Evolutionary conservation across 2,329 filamentous ascomycete genomes (phyloP), one percentile per base, ranked within the genome.

Genomic region (Diaporthe aspalathi): DNA sequence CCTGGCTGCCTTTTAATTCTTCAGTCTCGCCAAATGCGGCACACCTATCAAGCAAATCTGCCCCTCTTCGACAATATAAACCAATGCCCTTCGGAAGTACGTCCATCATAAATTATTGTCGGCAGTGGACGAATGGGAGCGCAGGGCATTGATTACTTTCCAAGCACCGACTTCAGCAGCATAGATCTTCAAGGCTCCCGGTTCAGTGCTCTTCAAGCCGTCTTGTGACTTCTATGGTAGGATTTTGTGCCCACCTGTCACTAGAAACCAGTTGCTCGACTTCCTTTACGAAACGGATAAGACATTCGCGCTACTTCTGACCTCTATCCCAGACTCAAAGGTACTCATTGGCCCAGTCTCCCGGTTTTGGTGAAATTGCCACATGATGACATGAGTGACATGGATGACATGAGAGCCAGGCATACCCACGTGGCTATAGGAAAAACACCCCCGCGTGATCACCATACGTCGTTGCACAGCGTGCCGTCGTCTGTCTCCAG

Each of bases 191-290:
- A 6, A 22, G 20, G n/a, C n/a, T n/a, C n/a, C n/a, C n/a, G n/a
- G n/a, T n/a, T n/a, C n/a, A n/a, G n/a, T n/a, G n/a, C 27, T 29
- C 29, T 35, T 22, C 20, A 6, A 22, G 20, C 22, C 35, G 9
- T 5, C 11, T 22, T 38, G 16, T 22, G 7, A 14, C 5, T 4
- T 56, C 17, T 5, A 9, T n/a, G 12, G 16, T 7, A 53, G 32
- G 4, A 1, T 12, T 5, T n/a, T 47, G 1, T n/a, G 32, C 0
- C 3, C 22, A n/a, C 12, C 20, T n/a, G 5, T 35, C 20, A 5
- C 4, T 11, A 1, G 16, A 14, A 5, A 5, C n/a, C n/a, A n/a
- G 20, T 32, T 14, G 17, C 0, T 2, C 0, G 9, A n/a, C 1
- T n/a, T 22, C 11, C 12, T 56, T 0, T 1, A 35, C 4, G 3